A percentile compares a stretch with the other conserved stretches of the same genome.
Evolutionary conservation across 768 basidiomycete genomes (phyloP).

Genomic region (Dioszegia hungarica): DNA sequence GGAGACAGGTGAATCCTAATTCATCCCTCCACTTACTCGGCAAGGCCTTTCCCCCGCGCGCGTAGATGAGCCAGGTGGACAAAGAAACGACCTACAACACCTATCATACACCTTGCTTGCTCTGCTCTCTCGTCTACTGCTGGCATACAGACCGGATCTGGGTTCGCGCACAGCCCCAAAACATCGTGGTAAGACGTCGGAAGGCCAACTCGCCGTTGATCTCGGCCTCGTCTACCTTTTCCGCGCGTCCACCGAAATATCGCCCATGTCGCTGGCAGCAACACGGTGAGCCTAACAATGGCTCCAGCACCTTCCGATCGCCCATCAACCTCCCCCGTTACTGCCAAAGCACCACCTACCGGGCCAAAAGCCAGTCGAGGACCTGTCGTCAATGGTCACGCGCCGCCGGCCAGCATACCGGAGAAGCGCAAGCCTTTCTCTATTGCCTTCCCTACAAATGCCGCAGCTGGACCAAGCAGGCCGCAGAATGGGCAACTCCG

Average conservation of each 20-base stretch:
- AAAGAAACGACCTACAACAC: no score
- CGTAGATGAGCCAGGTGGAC: no score
- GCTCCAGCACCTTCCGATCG: background rate
- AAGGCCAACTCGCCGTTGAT: no score
- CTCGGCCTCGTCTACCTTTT: no score
- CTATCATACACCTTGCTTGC: no score
- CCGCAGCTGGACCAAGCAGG: background rate
- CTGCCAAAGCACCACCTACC: background rate
- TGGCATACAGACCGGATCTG: no score
- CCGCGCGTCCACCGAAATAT: background rate
- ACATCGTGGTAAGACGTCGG: no score
- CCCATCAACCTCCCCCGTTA: background rate
- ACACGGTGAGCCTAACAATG: background rate
- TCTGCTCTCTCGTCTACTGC: no score
- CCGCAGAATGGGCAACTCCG: background rate
- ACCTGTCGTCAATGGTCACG: background rate
- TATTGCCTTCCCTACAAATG: background rate
- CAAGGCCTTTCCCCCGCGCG: no score
- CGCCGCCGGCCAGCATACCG: background rate
- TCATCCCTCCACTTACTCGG: no score
- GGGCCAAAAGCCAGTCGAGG: slow-evolving; percentile 4
- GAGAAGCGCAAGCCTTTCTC: background rate
- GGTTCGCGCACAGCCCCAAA: no score
- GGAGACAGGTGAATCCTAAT: no score
- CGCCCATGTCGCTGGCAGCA: background rate